Evolutionary conservation across 805 yeast genomes (phyloP), one percentile per base, ranked within the genome.

Genomic region (Lipomyces japonicus): DNA sequence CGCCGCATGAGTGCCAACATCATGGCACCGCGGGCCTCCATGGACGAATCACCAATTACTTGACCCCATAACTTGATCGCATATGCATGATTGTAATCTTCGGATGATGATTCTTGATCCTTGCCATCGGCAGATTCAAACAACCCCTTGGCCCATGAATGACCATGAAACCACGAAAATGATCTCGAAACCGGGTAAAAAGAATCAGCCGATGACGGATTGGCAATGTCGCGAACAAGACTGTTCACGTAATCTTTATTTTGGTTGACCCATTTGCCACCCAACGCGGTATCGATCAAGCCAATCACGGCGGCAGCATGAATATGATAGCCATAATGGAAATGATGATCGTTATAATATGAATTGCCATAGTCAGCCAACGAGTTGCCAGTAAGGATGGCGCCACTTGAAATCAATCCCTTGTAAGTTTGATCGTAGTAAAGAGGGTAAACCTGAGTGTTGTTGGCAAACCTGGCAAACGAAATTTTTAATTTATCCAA

Each of bases 281-380:
- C 83, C 12, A 63, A 61, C 24, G 68, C 65, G 3, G 58, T 50
- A 63, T 86, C 95, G 16, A 82, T 78, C 48, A 78, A 66, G n/a
- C 83, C 90, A 40, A 86, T 77, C 19, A 84, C 71, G 1, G 95
- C 89, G 4, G 95, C 95, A 1, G 95, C 85, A 64, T 86, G 90
- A 42, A 86, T 75, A 59, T 80, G 82, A 66, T 86, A 87, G 9
- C 93, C 93, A 62, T 84, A 87, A 65, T 87, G 95, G 76, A 86
- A 87, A 64, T 86, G 93, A 61, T 87, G 95, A 62, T 87, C 95
- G 60, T 86, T 86, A 68, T 86, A 86, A 65, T 78, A 84, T 22
- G 85, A 77, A 64, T 83, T 76, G 41, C 95, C 95, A 64, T 75
- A 87, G 68, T 89, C 96, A 24, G 79, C 79, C 32, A 72, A 65